A percentile compares a stretch with the other conserved stretches of the same genome.
These are phyloP conservation scores for Apiospora phragmitis DNA, from an alignment of 2,329 filamentous ascomycete genomes.

Conservation along the genomic window DNA sequence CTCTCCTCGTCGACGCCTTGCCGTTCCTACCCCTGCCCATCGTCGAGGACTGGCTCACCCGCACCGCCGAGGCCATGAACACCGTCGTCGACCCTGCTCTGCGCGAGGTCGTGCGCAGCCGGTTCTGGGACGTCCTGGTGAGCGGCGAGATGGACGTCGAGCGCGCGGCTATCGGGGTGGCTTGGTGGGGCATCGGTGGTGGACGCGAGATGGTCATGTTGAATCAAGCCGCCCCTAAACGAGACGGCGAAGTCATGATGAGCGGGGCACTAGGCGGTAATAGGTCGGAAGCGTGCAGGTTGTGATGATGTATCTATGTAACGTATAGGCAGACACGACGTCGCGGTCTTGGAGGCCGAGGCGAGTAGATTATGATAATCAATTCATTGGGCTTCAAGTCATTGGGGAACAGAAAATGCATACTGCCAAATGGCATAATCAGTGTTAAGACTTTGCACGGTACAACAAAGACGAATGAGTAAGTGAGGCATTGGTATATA, in stretches of 20 bases:
- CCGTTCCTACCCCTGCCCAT: constrained; percentile 69
- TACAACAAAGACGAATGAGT: neutral
- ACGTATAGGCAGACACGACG: neutral
- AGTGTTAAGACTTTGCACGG: neutral
- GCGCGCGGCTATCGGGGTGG: constrained; percentile 73
- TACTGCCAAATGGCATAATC: neutral
- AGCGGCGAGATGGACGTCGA: constrained; percentile 89
- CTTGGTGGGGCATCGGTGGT: constrained; percentile 76
- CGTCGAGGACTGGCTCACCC: constrained; percentile 78
- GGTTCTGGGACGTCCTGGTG: constrained; percentile 79
- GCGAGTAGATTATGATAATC: neutral
- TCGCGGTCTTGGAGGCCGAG: neutral
- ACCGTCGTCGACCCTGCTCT: constrained; percentile 61
- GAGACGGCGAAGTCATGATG: constrained; percentile 44
- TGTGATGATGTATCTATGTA: neutral
- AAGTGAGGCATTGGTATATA: neutral
- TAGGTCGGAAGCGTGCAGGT: constrained; percentile 26
- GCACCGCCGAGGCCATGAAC: constrained; percentile 68
- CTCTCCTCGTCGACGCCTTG: constrained; percentile 79
- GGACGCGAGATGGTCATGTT: constrained; percentile 52
- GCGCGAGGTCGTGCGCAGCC: constrained; percentile 63
- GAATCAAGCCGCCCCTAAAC: constrained; percentile 21
- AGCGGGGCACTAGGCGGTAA: constrained; percentile 48
- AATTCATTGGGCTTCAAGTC: neutral
- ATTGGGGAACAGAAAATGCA: neutral